Percentiles rank a stretch among this genome's conserved stretches.
phyloP scores from a whole-genome alignment of 352 stramenopile genomes.

The Globisporangium nagaii region DNA sequence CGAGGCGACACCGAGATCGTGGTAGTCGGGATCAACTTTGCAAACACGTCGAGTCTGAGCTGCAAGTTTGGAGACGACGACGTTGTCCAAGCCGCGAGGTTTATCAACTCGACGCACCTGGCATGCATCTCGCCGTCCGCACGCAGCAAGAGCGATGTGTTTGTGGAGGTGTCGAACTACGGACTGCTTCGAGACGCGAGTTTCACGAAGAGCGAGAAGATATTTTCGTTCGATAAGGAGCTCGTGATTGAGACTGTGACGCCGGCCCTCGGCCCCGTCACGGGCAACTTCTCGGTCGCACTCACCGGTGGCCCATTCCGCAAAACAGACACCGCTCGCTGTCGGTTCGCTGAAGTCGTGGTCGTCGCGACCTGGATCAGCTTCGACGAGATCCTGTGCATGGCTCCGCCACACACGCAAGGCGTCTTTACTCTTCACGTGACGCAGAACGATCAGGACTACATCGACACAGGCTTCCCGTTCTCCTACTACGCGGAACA shows the following conservation, averaged over 20 bases:
- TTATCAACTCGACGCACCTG: conserved; percentile 56
- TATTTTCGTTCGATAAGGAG: conserved; percentile 83
- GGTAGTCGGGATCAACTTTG: conserved; percentile 70
- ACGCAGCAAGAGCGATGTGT: conserved; percentile 23
- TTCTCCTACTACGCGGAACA: conserved; percentile 88
- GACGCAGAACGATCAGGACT: conserved; percentile 92
- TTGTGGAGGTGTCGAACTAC: conserved; percentile 75
- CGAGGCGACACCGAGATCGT: conserved; percentile 81
- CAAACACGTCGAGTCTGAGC: conserved; percentile 52
- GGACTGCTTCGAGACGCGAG: conserved; percentile 21
- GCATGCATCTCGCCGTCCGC: conserved; percentile 65
- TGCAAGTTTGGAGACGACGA: conserved; percentile 61
- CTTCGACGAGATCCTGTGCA: conserved; percentile 70
- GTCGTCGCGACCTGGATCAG: conserved; percentile 63
- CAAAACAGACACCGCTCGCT: conserved; percentile 64
- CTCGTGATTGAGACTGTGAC: conserved; percentile 63
- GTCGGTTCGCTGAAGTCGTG: conserved; percentile 75
- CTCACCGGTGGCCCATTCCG: conserved; percentile 82
- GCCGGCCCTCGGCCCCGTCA: conserved; percentile 65
- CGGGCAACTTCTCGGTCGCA: conserved; percentile 86
- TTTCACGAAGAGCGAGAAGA: conserved; percentile 29
- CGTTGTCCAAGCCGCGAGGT: conserved; percentile 35
- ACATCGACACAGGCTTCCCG: conserved; percentile 42
- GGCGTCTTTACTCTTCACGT: conserved; percentile 84
- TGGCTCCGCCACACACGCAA: conserved; percentile 53